Conservation (phyloP, 2,329 filamentous ascomycete species). For the Fusarium metavorans region DNA sequence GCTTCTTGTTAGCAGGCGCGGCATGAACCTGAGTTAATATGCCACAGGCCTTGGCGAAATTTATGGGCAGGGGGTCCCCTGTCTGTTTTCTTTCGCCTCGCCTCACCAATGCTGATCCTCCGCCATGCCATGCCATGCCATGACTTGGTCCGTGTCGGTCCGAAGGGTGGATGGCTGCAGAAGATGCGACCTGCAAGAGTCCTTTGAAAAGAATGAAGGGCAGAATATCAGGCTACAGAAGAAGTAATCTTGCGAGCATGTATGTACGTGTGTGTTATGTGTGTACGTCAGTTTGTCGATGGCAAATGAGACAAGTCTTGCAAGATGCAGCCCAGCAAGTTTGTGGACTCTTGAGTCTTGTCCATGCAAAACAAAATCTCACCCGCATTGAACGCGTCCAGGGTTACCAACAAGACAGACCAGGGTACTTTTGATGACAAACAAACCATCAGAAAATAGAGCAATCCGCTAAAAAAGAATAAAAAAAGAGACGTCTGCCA, state of each 20-base stretch:
- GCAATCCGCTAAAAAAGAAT: background rate
- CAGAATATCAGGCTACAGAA: slow-evolving; percentile 1
- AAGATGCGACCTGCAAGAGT: slow-evolving; percentile 4
- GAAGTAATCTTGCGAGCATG: background rate
- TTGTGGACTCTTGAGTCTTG: background rate
- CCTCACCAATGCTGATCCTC: slow-evolving; percentile 12
- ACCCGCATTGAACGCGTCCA: slow-evolving; percentile 22
- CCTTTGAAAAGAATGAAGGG: background rate
- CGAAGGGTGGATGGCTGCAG: slow-evolving; percentile 4
- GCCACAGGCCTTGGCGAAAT: slow-evolving; percentile 25
- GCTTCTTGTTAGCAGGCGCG: background rate
- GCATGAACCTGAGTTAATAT: slow-evolving; percentile 28
- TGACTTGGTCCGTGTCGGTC: background rate
- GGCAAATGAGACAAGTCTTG: slow-evolving; percentile 6
- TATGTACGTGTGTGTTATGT: background rate
- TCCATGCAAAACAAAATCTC: slow-evolving; percentile 18
- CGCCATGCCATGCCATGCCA: background rate
- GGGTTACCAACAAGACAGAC: background rate
- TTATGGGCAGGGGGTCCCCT: slow-evolving; percentile 8
- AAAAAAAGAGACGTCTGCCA: slow-evolving; percentile 7
- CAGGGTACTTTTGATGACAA: slow-evolving; percentile 1
- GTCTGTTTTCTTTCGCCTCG: slow-evolving; percentile 3
- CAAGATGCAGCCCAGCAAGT: slow-evolving; percentile 4
- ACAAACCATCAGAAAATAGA: slow-evolving; percentile 10
- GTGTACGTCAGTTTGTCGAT: background rate